Evolutionary conservation across 805 yeast genomes (phyloP), one percentile per base, ranked within the genome.

Genomic region (Scheffersomyces lignosus): DNA sequence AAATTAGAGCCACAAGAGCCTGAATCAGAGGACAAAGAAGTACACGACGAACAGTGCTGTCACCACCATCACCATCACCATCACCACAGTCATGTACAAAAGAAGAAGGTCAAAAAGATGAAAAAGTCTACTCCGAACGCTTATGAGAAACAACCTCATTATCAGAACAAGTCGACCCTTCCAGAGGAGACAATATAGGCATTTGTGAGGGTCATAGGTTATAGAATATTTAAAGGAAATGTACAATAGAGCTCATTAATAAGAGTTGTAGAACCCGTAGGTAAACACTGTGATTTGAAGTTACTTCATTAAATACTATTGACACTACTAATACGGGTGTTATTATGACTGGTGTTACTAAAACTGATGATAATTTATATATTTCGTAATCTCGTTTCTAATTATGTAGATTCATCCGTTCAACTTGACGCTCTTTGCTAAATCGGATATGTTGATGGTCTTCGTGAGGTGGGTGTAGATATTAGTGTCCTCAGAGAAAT

Each of bases 101-200:
- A 36, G 44, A 18, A 32, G 29, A 30, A 36, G 33, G 48, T 51
- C 61, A 58, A 59, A 62, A 42, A 61, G 52, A 43, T 52, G 41
- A 40, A 57, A 49, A 32, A 33, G 27, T 51, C 48, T 32, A 66
- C 71, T 44, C 95, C 86, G 15, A 87, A 91, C 61, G 96, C 96
- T 0, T 91, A 91, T 52, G 98, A 90, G 57, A 64, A 77, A 25
- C 96, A 88, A 58, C 97, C 96, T 1, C 77, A 70, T 48, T 81
- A 80, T 50, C 64, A 48, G 15, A 56, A 56, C 31, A 37, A 40
- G 29, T 34, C 36, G 10, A 27, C 29, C 14, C 29, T 34, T 12
- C 33, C 38, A 14, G 32, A 18, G 15, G n/a, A n/a, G n/a, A n/a
- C n/a, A n/a, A n/a, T n/a, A n/a, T n/a, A n/a, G n/a, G n/a, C n/a